A percentile compares a stretch with the other conserved stretches of the same genome.
Evolutionary conservation across 2,329 filamentous ascomycete genomes (phyloP).

Genomic region (Apiospora kogelbergensis): DNA sequence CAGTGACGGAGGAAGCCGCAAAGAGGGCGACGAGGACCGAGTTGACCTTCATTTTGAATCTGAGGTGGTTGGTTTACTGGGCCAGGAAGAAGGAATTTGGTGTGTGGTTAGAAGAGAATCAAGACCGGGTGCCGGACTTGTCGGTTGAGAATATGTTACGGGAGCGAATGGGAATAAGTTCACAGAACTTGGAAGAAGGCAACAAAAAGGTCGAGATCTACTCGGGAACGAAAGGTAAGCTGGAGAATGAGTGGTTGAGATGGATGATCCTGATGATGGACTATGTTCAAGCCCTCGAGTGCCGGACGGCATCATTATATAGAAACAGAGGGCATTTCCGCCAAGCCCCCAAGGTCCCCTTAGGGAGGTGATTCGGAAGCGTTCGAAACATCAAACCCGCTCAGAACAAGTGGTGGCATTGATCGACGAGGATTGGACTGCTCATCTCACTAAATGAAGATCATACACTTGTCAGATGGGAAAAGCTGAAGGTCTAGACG

Average conservation of each 20-base stretch:
- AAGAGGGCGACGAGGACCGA: constrained; percentile 21
- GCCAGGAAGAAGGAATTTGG: neutral
- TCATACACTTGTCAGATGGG: constrained; percentile 3
- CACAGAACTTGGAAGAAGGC: constrained; percentile 18
- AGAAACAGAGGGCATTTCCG: neutral
- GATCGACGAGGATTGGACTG: neutral
- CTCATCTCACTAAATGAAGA: constrained; percentile 6
- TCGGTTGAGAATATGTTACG: constrained; percentile 12
- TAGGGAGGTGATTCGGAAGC: constrained; percentile 2
- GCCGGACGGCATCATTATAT: neutral
- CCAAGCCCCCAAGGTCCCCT: neutral
- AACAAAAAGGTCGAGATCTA: constrained; percentile 9
- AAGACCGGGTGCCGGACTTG: constrained; percentile 10
- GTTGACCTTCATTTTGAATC: constrained; percentile 23
- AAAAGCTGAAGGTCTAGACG: neutral
- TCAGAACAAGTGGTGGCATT: neutral
- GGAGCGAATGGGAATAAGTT: constrained; percentile 19
- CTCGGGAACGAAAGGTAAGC: constrained; percentile 9
- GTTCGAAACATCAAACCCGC: constrained; percentile 1
- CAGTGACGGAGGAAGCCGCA: constrained; percentile 16
- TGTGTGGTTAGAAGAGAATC: constrained; percentile 1
- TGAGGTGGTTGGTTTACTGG: neutral
- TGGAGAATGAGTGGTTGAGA: constrained; percentile 4
- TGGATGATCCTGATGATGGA: neutral
- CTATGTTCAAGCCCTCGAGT: neutral